A percentile compares a stretch with the other conserved stretches of the same genome.
These are phyloP conservation scores for Astragalus glycyphyllos DNA, from an alignment of 306 rosid species.

Conservation along the genomic window DNA sequence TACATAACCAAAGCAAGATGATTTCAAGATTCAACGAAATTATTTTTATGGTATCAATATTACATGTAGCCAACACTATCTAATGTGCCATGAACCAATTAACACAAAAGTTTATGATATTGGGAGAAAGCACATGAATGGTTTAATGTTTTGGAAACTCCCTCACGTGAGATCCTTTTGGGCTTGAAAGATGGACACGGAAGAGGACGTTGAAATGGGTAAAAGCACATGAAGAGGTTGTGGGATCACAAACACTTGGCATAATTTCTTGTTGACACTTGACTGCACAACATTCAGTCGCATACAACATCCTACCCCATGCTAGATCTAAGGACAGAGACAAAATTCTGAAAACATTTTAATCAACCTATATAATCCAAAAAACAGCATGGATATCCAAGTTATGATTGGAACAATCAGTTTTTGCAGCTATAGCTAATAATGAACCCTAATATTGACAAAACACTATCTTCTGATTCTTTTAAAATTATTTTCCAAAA, in stretches of 20 bases:
- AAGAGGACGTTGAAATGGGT: neutral
- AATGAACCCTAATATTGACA: neutral
- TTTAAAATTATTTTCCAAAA: constrained; percentile 15
- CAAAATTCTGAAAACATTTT: constrained; percentile 16
- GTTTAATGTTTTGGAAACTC: neutral
- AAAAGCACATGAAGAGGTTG: too few relatives aligned
- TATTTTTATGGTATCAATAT: neutral
- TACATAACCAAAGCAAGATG: constrained; percentile 21
- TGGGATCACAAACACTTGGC: neutral
- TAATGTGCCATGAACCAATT: neutral
- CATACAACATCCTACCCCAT: neutral
- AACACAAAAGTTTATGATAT: neutral
- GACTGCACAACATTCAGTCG: neutral
- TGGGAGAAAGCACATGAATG: neutral
- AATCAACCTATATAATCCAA: constrained; percentile 18
- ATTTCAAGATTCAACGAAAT: constrained; percentile 19
- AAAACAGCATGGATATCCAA: neutral
- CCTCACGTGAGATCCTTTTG: neutral
- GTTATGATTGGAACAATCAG: neutral
- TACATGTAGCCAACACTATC: neutral
- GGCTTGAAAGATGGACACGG: neutral
- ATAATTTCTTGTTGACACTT: neutral
- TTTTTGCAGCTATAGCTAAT: neutral
- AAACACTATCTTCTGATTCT: neutral
- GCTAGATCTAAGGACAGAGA: constrained; percentile 9